Evolutionary conservation across 805 yeast genomes (phyloP), one percentile per base, ranked within the genome.

Genomic region (Diddensiella santjacobensis): DNA sequence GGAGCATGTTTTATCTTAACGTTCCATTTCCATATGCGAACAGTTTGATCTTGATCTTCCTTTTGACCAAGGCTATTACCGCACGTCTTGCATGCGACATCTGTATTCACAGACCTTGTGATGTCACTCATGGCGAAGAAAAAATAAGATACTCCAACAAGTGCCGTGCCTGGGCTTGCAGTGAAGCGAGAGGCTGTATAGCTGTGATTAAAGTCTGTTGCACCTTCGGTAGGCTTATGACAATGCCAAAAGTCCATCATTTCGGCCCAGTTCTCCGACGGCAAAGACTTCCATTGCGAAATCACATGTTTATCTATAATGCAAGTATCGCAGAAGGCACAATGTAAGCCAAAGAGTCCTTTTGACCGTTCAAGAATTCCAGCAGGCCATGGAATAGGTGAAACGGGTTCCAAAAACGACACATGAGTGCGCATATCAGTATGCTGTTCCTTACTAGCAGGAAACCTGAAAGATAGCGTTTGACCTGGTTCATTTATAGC

Each of bases 211-310:
- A 41, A 41, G 15, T 47, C 44, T 40, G 39, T 41, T 29, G 51
- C 40, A 40, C 42, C 44, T n/a, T 42, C 48, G 30, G 52, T 52
- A 1, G 74, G 74, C 48, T 70, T 70, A 48, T 91, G 97, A 62
- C 99, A 91, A 63, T 91, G 97, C 99, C 99, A 91, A 55, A 84
- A 85, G 49, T 91, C 98, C 95, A 91, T 84, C 76, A 93, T 70
- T 62, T 91, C 99, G 11, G 84, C 80, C 99, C 99, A 91, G 42
- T 79, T 71, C 60, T 89, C 97, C 1, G 95, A 84, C 0, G 99
- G 99, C 81, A 91, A 78, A 33, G 86, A 86, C 42, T 61, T 58
- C 64, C 63, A 64, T 4, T 26, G 22, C 11, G 24, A 17, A 24
- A 43, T 26, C 13, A 8, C 13, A 26, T 26, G 31, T 8, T 30